A percentile compares a stretch with the other conserved stretches of the same genome.
phyloP scores from a whole-genome alignment of 305 asterid genomes.

The Lippia alba region DNA sequence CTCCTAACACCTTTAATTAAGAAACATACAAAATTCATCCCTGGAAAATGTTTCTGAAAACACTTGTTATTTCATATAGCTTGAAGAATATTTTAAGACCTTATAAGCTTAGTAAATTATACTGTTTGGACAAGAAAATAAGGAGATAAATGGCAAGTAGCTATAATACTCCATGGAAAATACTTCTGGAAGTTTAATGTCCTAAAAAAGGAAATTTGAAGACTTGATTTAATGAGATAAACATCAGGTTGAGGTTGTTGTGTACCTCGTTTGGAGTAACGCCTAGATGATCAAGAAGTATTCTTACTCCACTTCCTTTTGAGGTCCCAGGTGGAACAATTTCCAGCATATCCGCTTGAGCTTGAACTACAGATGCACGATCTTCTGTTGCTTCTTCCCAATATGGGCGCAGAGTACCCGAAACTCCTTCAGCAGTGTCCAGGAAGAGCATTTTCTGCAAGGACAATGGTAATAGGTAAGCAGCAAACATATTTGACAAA shows the following conservation, averaged over 20 bases:
- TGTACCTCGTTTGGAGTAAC: constrained; percentile 82
- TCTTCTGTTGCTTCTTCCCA: constrained; percentile 84
- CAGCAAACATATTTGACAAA: not conserved
- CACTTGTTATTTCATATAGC: not conserved
- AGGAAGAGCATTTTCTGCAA: constrained; percentile 86
- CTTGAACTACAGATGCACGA: constrained; percentile 95
- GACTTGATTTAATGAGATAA: constrained; percentile 3
- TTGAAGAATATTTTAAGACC: no score
- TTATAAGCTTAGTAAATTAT: no score
- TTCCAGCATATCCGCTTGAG: constrained; percentile 92
- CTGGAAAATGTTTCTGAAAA: not conserved
- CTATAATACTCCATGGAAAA: not conserved
- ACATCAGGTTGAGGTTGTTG: constrained; percentile 20
- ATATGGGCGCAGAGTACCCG: constrained; percentile 75
- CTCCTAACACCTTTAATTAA: no score
- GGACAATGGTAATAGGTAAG: constrained; percentile 24
- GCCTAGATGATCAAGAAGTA: constrained; percentile 92
- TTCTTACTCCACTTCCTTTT: constrained; percentile 82
- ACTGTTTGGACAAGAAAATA: not conserved
- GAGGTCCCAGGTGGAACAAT: constrained; percentile 91
- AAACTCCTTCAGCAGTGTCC: constrained; percentile 84
- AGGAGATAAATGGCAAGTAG: not conserved
- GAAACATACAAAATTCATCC: no score
- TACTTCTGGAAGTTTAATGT: not conserved
- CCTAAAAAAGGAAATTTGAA: not conserved